A percentile compares a stretch with the other conserved stretches of the same genome.
Conservation (phyloP, 2,329 filamentous ascomycete species). For the Aspergillus nomiae region DNA sequence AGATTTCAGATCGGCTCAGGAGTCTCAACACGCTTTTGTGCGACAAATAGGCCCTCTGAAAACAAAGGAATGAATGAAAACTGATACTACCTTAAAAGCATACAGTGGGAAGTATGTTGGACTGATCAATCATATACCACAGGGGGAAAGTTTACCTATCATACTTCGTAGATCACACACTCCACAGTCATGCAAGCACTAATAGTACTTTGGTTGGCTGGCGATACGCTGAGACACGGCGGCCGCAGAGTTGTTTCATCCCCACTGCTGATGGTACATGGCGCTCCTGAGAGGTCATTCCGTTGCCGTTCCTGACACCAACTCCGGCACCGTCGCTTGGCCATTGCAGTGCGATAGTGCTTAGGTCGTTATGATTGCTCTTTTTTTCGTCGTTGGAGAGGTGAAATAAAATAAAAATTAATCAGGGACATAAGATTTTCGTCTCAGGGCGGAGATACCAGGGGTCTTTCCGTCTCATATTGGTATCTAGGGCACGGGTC, state of each 20-base stretch:
- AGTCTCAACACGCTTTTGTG: not conserved
- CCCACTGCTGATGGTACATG: conserved; percentile 19
- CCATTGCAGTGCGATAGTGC: not conserved
- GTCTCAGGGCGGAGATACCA: not conserved
- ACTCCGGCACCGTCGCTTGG: conserved; percentile 11
- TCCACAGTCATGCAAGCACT: conserved; percentile 2
- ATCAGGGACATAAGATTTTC: not conserved
- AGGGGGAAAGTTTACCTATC: not conserved
- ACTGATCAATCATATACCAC: not conserved
- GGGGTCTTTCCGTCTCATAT: not conserved
- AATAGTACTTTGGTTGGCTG: not conserved
- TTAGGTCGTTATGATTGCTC: conserved; percentile 6
- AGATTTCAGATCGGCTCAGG: conserved; percentile 1
- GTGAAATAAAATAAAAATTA: not conserved
- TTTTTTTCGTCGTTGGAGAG: not conserved
- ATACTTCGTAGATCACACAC: conserved; percentile 4
- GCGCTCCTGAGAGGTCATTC: conserved; percentile 10
- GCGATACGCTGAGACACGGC: conserved; percentile 9
- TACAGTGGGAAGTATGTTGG: not conserved
- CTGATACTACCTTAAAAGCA: not conserved
- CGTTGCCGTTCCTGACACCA: conserved; percentile 23
- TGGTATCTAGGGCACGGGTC: not conserved
- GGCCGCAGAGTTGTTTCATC: conserved; percentile 20
- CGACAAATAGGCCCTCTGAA: not conserved
- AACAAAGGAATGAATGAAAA: not conserved